phyloP scores from a whole-genome alignment of 1,139 yeast genomes.

The Hanseniaspora uvarum region DNA sequence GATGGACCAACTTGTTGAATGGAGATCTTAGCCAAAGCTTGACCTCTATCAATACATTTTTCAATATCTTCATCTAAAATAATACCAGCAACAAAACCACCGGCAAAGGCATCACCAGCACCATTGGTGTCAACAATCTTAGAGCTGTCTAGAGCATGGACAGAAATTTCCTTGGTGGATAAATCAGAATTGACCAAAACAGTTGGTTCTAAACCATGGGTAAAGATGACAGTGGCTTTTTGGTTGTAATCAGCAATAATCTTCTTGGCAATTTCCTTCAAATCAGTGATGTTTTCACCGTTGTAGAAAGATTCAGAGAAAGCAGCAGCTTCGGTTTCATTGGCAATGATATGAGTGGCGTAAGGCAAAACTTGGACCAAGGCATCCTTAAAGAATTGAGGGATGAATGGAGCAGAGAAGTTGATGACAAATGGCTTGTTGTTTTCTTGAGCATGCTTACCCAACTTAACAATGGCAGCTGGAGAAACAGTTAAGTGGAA shows the following conservation, averaged over 20 bases:
- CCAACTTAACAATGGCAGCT: slow-evolving; percentile 79
- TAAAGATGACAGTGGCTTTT: slow-evolving; percentile 71
- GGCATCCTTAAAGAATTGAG: slow-evolving; percentile 89
- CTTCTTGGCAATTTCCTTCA: slow-evolving; percentile 68
- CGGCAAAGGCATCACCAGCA: slow-evolving; percentile 99
- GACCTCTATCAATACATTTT: slow-evolving; percentile 72
- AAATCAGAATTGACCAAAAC: slow-evolving; percentile 53
- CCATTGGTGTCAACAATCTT: slow-evolving; percentile 89
- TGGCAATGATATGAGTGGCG: slow-evolving; percentile 86
- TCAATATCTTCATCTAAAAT: slow-evolving; percentile 60
- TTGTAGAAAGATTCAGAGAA: slow-evolving; percentile 72
- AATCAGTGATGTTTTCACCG: slow-evolving; percentile 44
- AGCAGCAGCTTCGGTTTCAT: slow-evolving; percentile 94
- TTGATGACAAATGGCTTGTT: slow-evolving; percentile 79
- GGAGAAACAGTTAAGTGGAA: slow-evolving; percentile 97
- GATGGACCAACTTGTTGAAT: slow-evolving; percentile 92
- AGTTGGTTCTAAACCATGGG: slow-evolving; percentile 89
- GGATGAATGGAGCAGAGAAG: slow-evolving; percentile 92
- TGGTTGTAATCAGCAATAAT: slow-evolving; percentile 47
- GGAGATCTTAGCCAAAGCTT: slow-evolving; percentile 90
- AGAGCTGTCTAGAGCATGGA: slow-evolving; percentile 54
- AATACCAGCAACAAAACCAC: slow-evolving; percentile 87
- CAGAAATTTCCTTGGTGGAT: slow-evolving; percentile 47
- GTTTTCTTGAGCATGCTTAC: slow-evolving; percentile 79
- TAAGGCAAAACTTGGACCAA: slow-evolving; percentile 71